Evolutionary conservation across 768 basidiomycete species (phyloP), one percentile per base, ranked within the genome.

Genomic region (Calocybe cyanea): DNA sequence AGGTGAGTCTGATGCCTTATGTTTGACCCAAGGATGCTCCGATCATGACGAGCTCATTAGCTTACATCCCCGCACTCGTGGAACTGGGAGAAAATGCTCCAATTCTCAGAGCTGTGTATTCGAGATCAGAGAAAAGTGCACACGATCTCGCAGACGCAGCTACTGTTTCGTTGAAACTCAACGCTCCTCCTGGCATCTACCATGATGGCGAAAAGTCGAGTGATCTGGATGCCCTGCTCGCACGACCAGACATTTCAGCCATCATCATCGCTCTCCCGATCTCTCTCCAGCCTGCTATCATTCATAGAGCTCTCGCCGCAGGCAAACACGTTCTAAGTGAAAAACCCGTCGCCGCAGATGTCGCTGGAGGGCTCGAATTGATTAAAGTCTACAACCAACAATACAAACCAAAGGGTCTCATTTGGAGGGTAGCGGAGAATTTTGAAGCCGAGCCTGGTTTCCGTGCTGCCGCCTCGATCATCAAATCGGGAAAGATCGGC

Each of bases 291-390:
- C 88, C 91, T 2, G 63, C 66, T 14, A 68, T 92, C 48, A 69
- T 94, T 44, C 63, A 77, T 46, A 77, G 76, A 56, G 76, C 78
- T 0, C 67, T 85, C 30, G 76, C 69, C 0, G 85, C 87, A 2
- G 87, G 91, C 20, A 95, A 94, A 66, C 87, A 93, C 59, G 89
- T 94, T 39, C 60, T 93, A 49, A 85, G 84, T 62, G 92, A 95
- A 71, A 94, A 94, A 59, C 92, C 92, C 5, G 75, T 92, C 11
- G 88, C 81, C 2, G 72, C 81, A 33, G 83, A 86, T 55, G 79
- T 92, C 36, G 71, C 72, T 21, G 65, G 68, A 2, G 91, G 85
- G 0, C 63, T 79, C 37, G 68, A 70, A 49, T 70, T 92, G 39
- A 83, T 93, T 60, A 68, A 75, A 28, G 71, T 68, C 31, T 93